Conservation (phyloP, 2,329 filamentous ascomycete species). For the Ploettnerulaceae sp. region DNA sequence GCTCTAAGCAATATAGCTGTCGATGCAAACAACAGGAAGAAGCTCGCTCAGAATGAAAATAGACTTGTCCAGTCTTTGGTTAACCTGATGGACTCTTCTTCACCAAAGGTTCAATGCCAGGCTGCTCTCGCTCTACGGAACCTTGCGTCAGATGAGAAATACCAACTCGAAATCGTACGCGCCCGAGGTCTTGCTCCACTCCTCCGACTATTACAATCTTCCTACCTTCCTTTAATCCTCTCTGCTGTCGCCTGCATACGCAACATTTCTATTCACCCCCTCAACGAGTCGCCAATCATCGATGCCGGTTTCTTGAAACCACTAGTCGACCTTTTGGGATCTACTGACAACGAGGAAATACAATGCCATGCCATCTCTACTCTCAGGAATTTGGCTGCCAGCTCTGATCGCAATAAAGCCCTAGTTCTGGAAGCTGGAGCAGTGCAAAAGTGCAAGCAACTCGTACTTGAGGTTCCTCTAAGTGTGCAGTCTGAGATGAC, state of each 20-base stretch:
- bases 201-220: slow-evolving; percentile 85
- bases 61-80: slow-evolving; percentile 91
- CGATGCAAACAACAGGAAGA: slow-evolving; percentile 83
- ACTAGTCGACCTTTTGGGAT: slow-evolving; percentile 86
- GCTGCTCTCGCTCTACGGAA: slow-evolving; percentile 91
- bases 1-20: slow-evolving; percentile 98
- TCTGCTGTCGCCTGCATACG: slow-evolving; percentile 97
- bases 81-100: slow-evolving; percentile 94
- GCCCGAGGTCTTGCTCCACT: slow-evolving; percentile 80
- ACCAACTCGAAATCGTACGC: slow-evolving; percentile 94
- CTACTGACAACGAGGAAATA: slow-evolving; percentile 96
- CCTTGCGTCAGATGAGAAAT: slow-evolving; percentile 95
- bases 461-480: slow-evolving; percentile 87
- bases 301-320: slow-evolving; percentile 94
- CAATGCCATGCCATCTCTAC: slow-evolving; percentile 99
- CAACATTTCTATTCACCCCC: slow-evolving; percentile 96
- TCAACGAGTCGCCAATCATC: slow-evolving; percentile 98
- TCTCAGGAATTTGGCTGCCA: slow-evolving; percentile 88
- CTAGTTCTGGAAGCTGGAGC: slow-evolving; percentile 95
- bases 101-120: slow-evolving; percentile 96
- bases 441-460: slow-evolving; percentile 96
- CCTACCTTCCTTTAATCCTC: slow-evolving; percentile 90
- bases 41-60: slow-evolving; percentile 83
- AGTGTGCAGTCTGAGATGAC: slow-evolving; percentile 99
- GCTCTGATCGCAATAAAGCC: slow-evolving; percentile 95